A percentile compares a stretch with the other conserved stretches of the same genome.
Evolutionary conservation across 2,329 filamentous ascomycete species (phyloP).

Genomic region (Botrytis byssoidea): DNA sequence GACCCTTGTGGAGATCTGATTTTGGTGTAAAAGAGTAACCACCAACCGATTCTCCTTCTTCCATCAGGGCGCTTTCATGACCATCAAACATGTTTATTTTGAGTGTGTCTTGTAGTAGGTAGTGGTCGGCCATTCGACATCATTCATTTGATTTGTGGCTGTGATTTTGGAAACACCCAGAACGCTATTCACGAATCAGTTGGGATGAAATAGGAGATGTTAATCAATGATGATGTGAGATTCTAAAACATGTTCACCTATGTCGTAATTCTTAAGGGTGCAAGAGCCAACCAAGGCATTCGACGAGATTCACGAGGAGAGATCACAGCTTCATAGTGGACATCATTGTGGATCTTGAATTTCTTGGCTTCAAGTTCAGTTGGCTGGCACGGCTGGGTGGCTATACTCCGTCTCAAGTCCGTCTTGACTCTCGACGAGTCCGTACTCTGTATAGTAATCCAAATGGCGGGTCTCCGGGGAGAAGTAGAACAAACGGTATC

Average conservation of each 20-base stretch:
- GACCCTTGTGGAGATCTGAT: not conserved
- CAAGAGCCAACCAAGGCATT: not conserved
- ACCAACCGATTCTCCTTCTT: not conserved
- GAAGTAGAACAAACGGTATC: not conserved
- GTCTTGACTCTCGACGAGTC: not conserved
- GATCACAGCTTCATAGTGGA: not conserved
- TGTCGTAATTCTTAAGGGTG: not conserved
- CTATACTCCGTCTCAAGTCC: not conserved
- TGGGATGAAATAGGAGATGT: not conserved
- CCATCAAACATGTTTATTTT: not conserved
- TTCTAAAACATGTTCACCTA: not conserved
- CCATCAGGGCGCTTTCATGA: not conserved
- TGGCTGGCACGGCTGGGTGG: not conserved
- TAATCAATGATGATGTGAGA: not conserved
- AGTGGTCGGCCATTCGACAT: not conserved
- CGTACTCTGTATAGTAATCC: not conserved
- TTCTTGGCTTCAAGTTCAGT: not conserved
- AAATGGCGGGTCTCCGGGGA: not conserved
- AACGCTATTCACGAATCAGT: not conserved
- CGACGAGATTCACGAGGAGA: not conserved
- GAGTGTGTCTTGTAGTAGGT: no score
- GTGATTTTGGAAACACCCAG: not conserved
- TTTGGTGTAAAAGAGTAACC: not conserved
- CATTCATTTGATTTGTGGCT: not conserved
- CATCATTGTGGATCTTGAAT: not conserved